Evolutionary conservation across 192 early-diverging fungal genomes (phyloP).

Genomic region (Kickxella alabastrina): DNA sequence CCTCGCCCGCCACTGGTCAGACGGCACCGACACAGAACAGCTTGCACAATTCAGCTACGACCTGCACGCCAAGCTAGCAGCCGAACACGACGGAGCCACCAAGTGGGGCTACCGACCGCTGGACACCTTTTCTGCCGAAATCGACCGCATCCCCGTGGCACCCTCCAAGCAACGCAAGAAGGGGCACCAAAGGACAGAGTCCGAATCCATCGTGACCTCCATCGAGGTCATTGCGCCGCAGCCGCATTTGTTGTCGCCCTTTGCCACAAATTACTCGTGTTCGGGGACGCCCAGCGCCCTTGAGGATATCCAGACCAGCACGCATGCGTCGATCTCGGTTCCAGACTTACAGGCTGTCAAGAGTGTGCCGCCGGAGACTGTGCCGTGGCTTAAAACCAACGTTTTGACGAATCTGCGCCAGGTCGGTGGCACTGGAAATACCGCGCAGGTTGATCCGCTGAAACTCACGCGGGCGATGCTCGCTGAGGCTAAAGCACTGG

Average conservation of each 20-base stretch:
- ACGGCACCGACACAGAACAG: constrained; percentile 49
- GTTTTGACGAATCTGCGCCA: constrained; percentile 40
- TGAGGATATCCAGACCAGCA: constrained; percentile 31
- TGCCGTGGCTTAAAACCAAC: constrained; percentile 39
- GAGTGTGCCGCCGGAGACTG: constrained; percentile 24
- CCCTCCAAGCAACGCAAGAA: constrained; percentile 47
- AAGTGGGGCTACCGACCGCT: constrained; percentile 44
- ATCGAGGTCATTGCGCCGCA: constrained; percentile 47
- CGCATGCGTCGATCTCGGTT: constrained; percentile 41
- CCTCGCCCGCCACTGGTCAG: constrained; percentile 50
- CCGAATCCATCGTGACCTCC: constrained; percentile 39
- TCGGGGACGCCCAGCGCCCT: constrained; percentile 6
- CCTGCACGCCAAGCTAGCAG: constrained; percentile 42
- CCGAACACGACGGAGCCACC: constrained; percentile 30
- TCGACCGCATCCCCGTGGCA: constrained; percentile 43
- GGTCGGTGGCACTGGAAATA: constrained; percentile 31
- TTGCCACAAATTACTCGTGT: constrained; percentile 17
- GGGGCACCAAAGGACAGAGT: constrained; percentile 25
- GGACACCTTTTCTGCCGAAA: constrained; percentile 45
- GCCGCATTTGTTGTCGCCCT: constrained; percentile 7
- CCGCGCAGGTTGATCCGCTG: constrained; percentile 49
- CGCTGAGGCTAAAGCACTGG: constrained; percentile 35
- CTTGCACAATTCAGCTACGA: constrained; percentile 51
- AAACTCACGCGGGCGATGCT: constrained; percentile 36
- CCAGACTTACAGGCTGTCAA: constrained; percentile 35